Evolutionary conservation across 768 basidiomycete genomes (phyloP), one percentile per base, ranked within the genome.

Genomic region (Hypholoma sublateritium): DNA sequence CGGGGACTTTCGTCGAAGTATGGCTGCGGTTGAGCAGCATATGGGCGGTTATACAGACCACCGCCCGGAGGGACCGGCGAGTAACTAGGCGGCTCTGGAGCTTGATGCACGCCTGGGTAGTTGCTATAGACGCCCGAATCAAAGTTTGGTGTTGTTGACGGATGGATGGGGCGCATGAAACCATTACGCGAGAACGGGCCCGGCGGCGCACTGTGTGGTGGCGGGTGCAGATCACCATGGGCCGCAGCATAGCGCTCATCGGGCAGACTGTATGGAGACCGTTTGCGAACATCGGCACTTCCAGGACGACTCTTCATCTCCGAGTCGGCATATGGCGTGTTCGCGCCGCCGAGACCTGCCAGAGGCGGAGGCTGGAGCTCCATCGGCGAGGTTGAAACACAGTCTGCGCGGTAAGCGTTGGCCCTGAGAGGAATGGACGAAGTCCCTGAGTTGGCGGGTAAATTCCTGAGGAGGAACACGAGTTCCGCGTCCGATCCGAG

Each of bases 401-500:
- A 54, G 17, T 72, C 70, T 21, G 71, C 62, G 42, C 64, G 69
- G 56, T 77, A 75, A 4, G 17, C 17, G 69, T 62, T 21, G 55
- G 43, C 16, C 43, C 43, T 44, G 17, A 22, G 17, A 11, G 34
- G 19, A 6, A 32, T 34, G 37, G 13, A n/a, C 34, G 25, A 36
- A 47, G 25, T 35, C 11, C 44, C 42, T 51, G 28, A 12, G 46
- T 24, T 28, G 44, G 39, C 19, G 28, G 70, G 75, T 32, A 87
- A 69, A 49, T 74, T 79, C 58, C 76, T 77, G 24, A 87, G 70
- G 47, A 88, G 72, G 56, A 83, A 81, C 36, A 76, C 73, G 7
- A 90, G 76, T 57, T 88, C 85, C 24, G 77, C 75, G 1, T 84
- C 80, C 24, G 86, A 80, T 25, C 89, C 90, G 39, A 83, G 74